Percentiles rank a stretch among this genome's conserved stretches.
Conservation (phyloP, 2,329 filamentous ascomycete species). For the Alternaria ethzedia region DNA sequence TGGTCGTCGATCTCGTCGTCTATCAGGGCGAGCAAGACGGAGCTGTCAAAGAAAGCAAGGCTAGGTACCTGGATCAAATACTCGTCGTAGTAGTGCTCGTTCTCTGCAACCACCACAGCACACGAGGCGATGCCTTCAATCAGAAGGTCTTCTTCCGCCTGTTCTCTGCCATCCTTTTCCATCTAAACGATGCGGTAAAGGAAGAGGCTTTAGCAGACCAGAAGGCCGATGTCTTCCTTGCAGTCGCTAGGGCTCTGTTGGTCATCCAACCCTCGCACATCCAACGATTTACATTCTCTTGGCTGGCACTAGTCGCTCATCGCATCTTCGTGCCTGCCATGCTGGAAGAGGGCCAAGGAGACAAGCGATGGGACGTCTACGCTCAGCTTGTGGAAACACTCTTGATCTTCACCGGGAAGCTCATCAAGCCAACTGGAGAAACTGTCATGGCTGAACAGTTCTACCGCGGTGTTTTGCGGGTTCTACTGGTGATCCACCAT, state of each 20-base stretch:
- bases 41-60: conserved; percentile 67
- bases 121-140: conserved; percentile 80
- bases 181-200: conserved; percentile 68
- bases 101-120: conserved; percentile 83
- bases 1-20: conserved; percentile 77
- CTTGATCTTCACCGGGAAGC: conserved; percentile 76
- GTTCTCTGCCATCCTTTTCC: conserved; percentile 81
- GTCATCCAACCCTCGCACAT: conserved; percentile 78
- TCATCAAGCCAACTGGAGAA: conserved; percentile 76
- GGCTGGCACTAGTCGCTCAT: conserved; percentile 83
- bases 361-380: conserved; percentile 75
- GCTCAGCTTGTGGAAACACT: conserved; percentile 75
- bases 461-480: conserved; percentile 82
- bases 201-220: conserved; percentile 55
- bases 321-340: conserved; percentile 82
- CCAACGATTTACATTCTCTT: conserved; percentile 83
- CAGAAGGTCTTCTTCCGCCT: conserved; percentile 91
- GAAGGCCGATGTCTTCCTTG: conserved; percentile 72
- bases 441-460: conserved; percentile 77
- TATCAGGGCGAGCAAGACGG: conserved; percentile 69
- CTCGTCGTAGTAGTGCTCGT: conserved; percentile 80
- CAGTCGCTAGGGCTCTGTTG: conserved; percentile 73
- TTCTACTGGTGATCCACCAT: conserved; percentile 85
- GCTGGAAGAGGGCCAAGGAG: conserved; percentile 65
- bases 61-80: conserved; percentile 77